phyloP scores from a whole-genome alignment of 2,329 filamentous ascomycete species.

The Meredithiella fracta region DNA sequence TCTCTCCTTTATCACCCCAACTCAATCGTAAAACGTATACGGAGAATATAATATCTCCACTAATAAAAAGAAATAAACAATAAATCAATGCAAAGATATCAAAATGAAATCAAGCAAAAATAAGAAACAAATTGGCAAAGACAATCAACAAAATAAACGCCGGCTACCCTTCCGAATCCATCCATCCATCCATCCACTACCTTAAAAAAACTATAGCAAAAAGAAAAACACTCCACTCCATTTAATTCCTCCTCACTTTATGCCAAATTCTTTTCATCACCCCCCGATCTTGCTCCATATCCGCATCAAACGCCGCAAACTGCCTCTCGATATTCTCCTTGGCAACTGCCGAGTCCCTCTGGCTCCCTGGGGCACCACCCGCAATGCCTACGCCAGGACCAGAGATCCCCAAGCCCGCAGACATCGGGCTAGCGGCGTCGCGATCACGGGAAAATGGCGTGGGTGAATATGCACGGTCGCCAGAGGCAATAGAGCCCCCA shows the following conservation, averaged over 20 bases:
- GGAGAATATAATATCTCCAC: too few relatives aligned
- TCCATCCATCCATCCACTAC: background rate
- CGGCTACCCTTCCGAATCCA: background rate
- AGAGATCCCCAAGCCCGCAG: background rate
- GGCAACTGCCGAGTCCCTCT: constrained; percentile 20
- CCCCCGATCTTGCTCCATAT: constrained; percentile 32
- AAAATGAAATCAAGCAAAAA: constrained; percentile 5
- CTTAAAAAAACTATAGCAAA: background rate
- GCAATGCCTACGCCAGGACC: background rate
- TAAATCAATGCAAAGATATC: background rate
- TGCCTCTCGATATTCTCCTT: constrained; percentile 40
- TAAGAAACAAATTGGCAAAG: background rate
- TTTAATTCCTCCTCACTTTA: constrained; percentile 25
- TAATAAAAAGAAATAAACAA: background rate
- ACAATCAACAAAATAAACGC: background rate
- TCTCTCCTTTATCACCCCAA: too few relatives aligned
- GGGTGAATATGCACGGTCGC: background rate
- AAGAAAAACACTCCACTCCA: background rate
- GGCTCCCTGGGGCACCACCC: constrained; percentile 20
- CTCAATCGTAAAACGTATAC: too few relatives aligned
- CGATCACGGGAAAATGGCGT: background rate
- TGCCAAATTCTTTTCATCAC: constrained; percentile 51
- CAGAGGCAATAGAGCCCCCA: background rate
- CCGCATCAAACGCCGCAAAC: constrained; percentile 37
- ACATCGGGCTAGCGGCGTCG: too few relatives aligned